A percentile compares a stretch with the other conserved stretches of the same genome.
phyloP scores from a whole-genome alignment of 2,329 filamentous ascomycete species.

The Ophiostoma sp. region DNA sequence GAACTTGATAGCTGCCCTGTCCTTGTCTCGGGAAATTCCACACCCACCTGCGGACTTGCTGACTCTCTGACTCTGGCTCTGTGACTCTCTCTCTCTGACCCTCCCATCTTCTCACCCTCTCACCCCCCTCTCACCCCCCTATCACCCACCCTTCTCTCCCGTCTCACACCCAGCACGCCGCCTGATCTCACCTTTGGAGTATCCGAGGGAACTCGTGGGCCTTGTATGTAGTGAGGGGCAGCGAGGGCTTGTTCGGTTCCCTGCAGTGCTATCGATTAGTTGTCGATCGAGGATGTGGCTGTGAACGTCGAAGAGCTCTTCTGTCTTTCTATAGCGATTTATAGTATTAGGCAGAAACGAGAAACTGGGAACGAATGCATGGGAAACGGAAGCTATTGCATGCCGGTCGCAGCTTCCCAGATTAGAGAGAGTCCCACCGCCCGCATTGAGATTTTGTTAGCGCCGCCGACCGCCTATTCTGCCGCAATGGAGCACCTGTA shows the following conservation, averaged over 20 bases:
- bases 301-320: too few relatives aligned
- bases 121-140: background rate
- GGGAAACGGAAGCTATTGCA: too few relatives aligned
- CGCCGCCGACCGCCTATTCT: constrained; percentile 2
- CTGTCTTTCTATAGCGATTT: too few relatives aligned
- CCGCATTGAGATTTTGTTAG: constrained; percentile 18
- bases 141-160: background rate
- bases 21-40: too few relatives aligned
- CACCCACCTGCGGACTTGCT: too few relatives aligned
- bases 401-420: too few relatives aligned
- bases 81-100: background rate
- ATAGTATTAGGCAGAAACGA: too few relatives aligned
- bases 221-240: background rate
- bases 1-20: too few relatives aligned
- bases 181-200: background rate
- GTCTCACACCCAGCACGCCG: background rate
- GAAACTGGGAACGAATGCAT: too few relatives aligned
- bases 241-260: background rate
- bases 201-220: background rate
- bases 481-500: background rate
- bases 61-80: background rate
- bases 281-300: too few relatives aligned
- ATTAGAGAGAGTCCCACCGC: background rate
- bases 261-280: too few relatives aligned
- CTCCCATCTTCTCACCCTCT: background rate